Evolutionary conservation across 768 basidiomycete species (phyloP).

Genomic region (Suillus plorans): DNA sequence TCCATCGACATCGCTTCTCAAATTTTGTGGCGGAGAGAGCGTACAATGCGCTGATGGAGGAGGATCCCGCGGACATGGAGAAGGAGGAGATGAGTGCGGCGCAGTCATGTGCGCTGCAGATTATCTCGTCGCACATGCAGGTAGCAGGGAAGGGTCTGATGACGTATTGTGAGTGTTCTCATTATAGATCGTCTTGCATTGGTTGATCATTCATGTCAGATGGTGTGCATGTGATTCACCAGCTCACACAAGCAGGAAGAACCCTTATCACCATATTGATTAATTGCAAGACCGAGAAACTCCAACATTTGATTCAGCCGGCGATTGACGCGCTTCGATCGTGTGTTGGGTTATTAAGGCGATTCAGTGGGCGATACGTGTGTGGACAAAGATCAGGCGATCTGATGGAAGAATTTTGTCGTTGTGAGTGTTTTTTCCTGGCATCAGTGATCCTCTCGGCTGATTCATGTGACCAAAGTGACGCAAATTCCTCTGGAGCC

Average conservation of each 20-base stretch:
- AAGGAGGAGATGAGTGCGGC: constrained; percentile 75
- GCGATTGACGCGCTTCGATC: constrained; percentile 84
- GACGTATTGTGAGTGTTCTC: constrained; percentile 80
- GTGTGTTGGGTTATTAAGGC: constrained; percentile 81
- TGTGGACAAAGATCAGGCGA: constrained; percentile 91
- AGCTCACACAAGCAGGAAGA: constrained; percentile 90
- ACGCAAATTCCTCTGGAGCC: constrained; percentile 87
- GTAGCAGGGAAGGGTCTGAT: constrained; percentile 87
- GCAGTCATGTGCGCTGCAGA: constrained; percentile 75
- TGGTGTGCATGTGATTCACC: constrained; percentile 94
- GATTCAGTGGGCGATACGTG: constrained; percentile 90
- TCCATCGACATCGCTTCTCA: constrained; percentile 85
- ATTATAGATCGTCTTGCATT: constrained; percentile 6
- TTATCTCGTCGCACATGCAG: constrained; percentile 79
- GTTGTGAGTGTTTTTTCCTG: constrained; percentile 46
- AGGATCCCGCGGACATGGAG: constrained; percentile 68
- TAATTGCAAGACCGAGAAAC: constrained; percentile 78
- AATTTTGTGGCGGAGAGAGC: constrained; percentile 72
- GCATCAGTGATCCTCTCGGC: constrained; percentile 5
- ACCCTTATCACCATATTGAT: constrained; percentile 86
- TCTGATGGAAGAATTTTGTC: constrained; percentile 93
- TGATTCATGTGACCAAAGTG: constrained; percentile 39
- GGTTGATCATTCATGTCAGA: constrained; percentile 44
- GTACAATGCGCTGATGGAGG: constrained; percentile 40
- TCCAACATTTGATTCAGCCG: constrained; percentile 76